Conservation (phyloP, 805 yeast genomes). For the Cyberlindnera xishuangbannaensis region DNA sequence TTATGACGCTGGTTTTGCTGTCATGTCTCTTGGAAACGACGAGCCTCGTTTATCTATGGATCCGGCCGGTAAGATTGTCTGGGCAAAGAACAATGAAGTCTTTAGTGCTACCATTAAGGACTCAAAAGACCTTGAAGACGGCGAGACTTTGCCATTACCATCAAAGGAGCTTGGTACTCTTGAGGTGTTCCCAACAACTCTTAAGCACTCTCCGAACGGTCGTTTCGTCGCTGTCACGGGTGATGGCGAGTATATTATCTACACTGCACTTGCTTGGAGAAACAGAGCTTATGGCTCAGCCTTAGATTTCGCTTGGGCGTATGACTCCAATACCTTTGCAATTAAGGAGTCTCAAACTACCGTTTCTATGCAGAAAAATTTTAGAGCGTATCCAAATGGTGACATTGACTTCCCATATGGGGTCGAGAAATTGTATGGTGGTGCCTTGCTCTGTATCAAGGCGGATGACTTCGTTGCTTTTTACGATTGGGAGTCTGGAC, state of each 20-base stretch:
- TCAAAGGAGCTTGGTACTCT: slow-evolving; percentile 92
- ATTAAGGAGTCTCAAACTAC: slow-evolving; percentile 62
- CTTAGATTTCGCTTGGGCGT: slow-evolving; percentile 90
- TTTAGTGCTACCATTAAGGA: slow-evolving; percentile 77
- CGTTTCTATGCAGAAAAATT: slow-evolving; percentile 74
- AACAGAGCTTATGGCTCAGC: slow-evolving; percentile 90
- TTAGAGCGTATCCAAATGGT: slow-evolving; percentile 67
- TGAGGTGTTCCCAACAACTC: slow-evolving; percentile 84
- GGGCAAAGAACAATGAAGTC: slow-evolving; percentile 83
- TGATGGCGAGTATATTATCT: slow-evolving; percentile 94
- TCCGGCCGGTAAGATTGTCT: slow-evolving; percentile 82
- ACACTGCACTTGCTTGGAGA: slow-evolving; percentile 97
- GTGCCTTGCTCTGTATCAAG: slow-evolving; percentile 81
- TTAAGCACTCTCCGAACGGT: slow-evolving; percentile 94
- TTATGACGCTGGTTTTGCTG: slow-evolving; percentile 90
- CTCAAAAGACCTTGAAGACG: slow-evolving; percentile 64
- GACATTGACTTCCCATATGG: slow-evolving; percentile 61
- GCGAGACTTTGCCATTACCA: slow-evolving; percentile 69
- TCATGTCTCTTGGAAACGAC: slow-evolving; percentile 85
- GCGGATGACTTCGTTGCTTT: slow-evolving; percentile 81
- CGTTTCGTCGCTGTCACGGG: slow-evolving; percentile 96
- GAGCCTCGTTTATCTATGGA: slow-evolving; percentile 94
- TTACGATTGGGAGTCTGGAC: slow-evolving; percentile 91
- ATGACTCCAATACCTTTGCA: slow-evolving; percentile 84
- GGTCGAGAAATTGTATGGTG: slow-evolving; percentile 80